Evolutionary conservation across 2,329 filamentous ascomycete species (phyloP), one percentile per base, ranked within the genome.

Genomic region (Aspergillus brasiliensis): DNA sequence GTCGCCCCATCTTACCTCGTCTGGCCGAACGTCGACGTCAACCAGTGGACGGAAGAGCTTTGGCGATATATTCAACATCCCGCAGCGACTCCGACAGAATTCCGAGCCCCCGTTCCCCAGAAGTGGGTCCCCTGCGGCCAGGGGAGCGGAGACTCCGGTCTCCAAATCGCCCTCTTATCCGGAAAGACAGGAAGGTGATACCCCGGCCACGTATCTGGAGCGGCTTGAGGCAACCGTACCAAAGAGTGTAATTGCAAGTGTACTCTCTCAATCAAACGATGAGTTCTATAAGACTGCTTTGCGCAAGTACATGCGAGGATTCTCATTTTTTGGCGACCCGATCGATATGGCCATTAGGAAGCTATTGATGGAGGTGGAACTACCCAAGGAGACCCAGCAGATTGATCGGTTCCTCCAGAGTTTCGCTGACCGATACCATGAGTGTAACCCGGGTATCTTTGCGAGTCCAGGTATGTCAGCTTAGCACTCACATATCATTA

Each of bases 291-390:
- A 88, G 60, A 87, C 91, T 1, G 92, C 96, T 3, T 77, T 99
- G 58, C 87, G 94, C 61, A 97, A 94, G 72, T 98, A 97, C 72
- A 98, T 98, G 90, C 88, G 94, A 56, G 90, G 90, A 19, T 98
- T 98, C 75, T 88, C 89, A 55, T 98, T 98, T 78, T 98, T 97
- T 70, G 93, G 92, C 27, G 94, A 98, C 68, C 95, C 95, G 0
- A 94, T 99, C 81, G 95, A 99, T 73, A 98, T 99, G 92, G 91
- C 94, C 1, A 88, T 98, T 64, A 88, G 95, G 38, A 98, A 98
- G 75, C 84, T 99, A 51, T 83, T 99, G 57, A 97, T 98, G 91
- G 93, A 97, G 73, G 92, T 95, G 3, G 94, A 98, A 75, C 79
- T 99, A 31, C 95, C 95, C 3, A 97, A 96, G 69, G 95, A 99